These are phyloP conservation scores for Parmales sp. DNA, from an alignment of 108 stramenopile genomes.

Conservation along the genomic window DNA sequence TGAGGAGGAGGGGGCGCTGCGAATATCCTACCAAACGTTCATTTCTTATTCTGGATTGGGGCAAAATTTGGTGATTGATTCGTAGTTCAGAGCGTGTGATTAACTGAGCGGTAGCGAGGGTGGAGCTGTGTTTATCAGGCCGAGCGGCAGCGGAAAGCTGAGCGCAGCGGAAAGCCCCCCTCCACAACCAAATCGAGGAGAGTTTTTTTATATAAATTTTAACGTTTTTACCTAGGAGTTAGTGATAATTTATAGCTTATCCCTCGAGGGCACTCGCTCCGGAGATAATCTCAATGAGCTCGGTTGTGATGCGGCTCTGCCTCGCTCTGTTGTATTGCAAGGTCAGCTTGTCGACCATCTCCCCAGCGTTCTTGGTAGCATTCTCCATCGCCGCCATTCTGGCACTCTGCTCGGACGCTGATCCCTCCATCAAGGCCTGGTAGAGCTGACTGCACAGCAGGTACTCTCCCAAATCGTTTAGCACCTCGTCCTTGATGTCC, in stretches of 20 bases:
- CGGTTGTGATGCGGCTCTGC: conserved; percentile 99
- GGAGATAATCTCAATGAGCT: conserved; percentile 99
- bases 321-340: conserved; percentile 98
- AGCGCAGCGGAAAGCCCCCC: too few relatives aligned
- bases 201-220: too few relatives aligned
- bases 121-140: too few relatives aligned
- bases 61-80: too few relatives aligned
- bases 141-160: too few relatives aligned
- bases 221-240: too few relatives aligned
- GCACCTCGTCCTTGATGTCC: conserved; percentile 80
- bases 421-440: conserved; percentile 91
- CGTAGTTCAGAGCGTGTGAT: too few relatives aligned
- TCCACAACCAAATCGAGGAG: too few relatives aligned
- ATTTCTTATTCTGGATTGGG: too few relatives aligned
- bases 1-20: conserved; percentile 38
- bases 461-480: conserved; percentile 88
- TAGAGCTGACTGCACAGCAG: conserved; percentile 81
- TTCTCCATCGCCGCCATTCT: conserved; percentile 99
- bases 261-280: conserved; percentile 97
- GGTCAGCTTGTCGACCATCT: conserved; percentile 94
- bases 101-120: too few relatives aligned
- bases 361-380: conserved; percentile 96
- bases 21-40: too few relatives aligned
- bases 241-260: too few relatives aligned
- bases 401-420: conserved; percentile 93